Evolutionary conservation across 208 protist genomes (phyloP).

Genomic region (Trypanosoma mega): DNA sequence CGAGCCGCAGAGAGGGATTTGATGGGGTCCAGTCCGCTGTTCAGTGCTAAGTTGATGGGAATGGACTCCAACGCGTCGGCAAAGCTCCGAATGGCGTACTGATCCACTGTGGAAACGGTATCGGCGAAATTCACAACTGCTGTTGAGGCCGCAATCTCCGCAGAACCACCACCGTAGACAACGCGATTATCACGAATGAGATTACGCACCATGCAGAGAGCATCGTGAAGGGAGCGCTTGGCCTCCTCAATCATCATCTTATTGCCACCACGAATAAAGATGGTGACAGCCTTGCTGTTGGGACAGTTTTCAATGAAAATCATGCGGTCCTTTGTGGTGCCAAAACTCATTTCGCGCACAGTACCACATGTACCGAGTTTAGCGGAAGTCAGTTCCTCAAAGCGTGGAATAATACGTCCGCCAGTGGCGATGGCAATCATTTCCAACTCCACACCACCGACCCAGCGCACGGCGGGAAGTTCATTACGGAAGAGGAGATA

Average conservation of each 20-base stretch:
- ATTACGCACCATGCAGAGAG: slow-evolving; percentile 99
- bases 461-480: slow-evolving; percentile 99
- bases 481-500: slow-evolving; percentile 99
- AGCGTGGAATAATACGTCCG: slow-evolving; percentile 98
- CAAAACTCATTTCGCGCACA: slow-evolving; percentile 94
- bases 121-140: slow-evolving; percentile 93
- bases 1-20: slow-evolving; percentile 97
- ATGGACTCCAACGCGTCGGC: slow-evolving; percentile 99
- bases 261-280: slow-evolving; percentile 99
- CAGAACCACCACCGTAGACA: slow-evolving; percentile 99
- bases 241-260: slow-evolving; percentile 99
- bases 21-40: slow-evolving; percentile 97
- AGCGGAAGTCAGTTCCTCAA: slow-evolving; percentile 96
- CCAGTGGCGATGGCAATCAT: slow-evolving; percentile 99
- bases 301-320: slow-evolving; percentile 99
- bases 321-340: slow-evolving; percentile 98
- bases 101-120: slow-evolving; percentile 94
- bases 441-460: slow-evolving; percentile 99
- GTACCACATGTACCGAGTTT: slow-evolving; percentile 96
- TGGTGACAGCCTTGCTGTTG: slow-evolving; percentile 98
- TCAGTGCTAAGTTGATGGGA: slow-evolving; percentile 99
- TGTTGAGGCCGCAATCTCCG: slow-evolving; percentile 98
- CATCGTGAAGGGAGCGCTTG: slow-evolving; percentile 99
- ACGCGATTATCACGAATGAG: slow-evolving; percentile 99
- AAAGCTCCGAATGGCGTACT: slow-evolving; percentile 99